Percentiles rank a stretch among this genome's conserved stretches.
Evolutionary conservation across 1,284 basidiomycete genomes (phyloP).

Genomic region (Moesziomyces globuligerus): DNA sequence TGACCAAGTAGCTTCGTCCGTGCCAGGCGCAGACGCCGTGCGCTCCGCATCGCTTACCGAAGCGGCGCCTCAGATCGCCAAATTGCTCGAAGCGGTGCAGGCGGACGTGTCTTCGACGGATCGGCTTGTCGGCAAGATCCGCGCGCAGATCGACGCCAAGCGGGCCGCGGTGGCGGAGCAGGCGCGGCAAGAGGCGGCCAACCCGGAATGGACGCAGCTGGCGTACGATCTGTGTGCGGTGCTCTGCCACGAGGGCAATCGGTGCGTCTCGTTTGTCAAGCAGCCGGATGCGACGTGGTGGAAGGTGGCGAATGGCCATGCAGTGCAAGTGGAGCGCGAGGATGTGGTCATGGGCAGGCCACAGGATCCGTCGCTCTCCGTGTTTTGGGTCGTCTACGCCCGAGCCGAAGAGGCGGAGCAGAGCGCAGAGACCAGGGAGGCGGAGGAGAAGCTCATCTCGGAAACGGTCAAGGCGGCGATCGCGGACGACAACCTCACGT

Average conservation of each 20-base stretch:
- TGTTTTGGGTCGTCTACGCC: conserved; percentile 43
- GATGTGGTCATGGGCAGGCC: conserved; percentile 31
- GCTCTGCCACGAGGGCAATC: conserved; percentile 23
- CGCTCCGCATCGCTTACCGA: conserved; percentile 23
- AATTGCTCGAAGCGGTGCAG: conserved; percentile 23
- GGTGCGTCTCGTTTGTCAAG: conserved; percentile 27
- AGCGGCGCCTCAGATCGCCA: conserved; percentile 28
- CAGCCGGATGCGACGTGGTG: conserved; percentile 36
- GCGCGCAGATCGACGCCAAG: conserved; percentile 26
- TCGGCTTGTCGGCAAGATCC: conserved; percentile 19
- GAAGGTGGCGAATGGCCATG: conserved; percentile 17
- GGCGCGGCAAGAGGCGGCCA: conserved; percentile 29
- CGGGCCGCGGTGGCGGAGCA: conserved; percentile 15
- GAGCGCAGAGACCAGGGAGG: not conserved
- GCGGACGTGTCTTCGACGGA: conserved; percentile 29
- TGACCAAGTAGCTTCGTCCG: conserved; percentile 17
- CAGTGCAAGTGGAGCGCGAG: conserved; percentile 10
- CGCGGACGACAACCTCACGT: conserved; percentile 45
- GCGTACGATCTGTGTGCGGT: conserved; percentile 43
- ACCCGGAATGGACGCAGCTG: conserved; percentile 40
- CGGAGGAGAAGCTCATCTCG: conserved; percentile 10
- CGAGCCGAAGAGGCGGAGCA: conserved; percentile 1
- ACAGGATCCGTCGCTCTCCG: conserved; percentile 17
- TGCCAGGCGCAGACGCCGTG: conserved; percentile 13
- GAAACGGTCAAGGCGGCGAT: conserved; percentile 26